These are phyloP conservation scores for Exobasidium rhododendri DNA, from an alignment of 1,284 basidiomycete genomes.

Conservation along the genomic window DNA sequence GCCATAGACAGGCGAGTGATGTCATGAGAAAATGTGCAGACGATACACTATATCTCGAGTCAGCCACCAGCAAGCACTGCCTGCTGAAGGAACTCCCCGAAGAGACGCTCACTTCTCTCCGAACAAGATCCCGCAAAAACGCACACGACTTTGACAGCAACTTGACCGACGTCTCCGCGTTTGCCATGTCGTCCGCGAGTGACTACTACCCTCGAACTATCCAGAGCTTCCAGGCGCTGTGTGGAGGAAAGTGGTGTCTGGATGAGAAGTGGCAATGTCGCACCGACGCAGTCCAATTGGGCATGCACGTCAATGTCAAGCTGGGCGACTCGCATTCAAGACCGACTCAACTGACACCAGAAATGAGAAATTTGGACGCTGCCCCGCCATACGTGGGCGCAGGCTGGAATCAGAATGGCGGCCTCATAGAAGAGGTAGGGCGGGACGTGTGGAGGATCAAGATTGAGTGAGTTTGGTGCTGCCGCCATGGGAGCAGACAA, in stretches of 20 bases:
- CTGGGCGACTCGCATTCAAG: background rate
- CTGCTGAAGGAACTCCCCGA: no score
- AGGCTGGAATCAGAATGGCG: slow-evolving; percentile 2
- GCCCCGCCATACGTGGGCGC: background rate
- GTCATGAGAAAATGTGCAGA: no score
- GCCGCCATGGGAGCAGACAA: no score
- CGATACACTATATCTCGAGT: no score
- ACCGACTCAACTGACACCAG: background rate
- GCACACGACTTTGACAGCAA: no score
- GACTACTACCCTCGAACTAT: slow-evolving; percentile 21
- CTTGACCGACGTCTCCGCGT: background rate
- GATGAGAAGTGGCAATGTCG: slow-evolving; percentile 19
- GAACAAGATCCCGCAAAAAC: no score
- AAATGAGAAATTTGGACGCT: background rate
- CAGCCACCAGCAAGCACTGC: no score
- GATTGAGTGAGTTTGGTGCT: slow-evolving; percentile 31
- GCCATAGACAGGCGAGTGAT: background rate
- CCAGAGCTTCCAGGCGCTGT: slow-evolving; percentile 21
- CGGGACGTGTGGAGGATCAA: slow-evolving; percentile 40
- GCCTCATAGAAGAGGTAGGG: slow-evolving; percentile 2
- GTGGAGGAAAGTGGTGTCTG: slow-evolving; percentile 26
- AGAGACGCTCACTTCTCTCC: background rate
- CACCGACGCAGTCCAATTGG: background rate
- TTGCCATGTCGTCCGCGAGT: slow-evolving; percentile 17
- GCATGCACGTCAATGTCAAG: background rate